phyloP scores from a whole-genome alignment of 805 yeast species.

The Kazachstania bromeliacearum region DNA sequence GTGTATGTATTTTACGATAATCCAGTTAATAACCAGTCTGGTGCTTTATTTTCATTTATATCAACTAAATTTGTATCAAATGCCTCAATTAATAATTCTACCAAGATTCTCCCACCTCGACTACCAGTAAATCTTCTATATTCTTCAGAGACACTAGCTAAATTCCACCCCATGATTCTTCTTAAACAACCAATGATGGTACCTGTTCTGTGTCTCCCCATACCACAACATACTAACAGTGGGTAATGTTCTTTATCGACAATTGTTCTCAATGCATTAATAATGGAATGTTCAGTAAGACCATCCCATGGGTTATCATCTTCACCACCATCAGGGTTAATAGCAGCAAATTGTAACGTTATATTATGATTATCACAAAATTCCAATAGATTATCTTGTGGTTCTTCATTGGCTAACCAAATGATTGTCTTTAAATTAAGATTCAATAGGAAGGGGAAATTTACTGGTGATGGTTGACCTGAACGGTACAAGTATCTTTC shows the following conservation, averaged over 20 bases:
- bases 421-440: constrained; percentile 69
- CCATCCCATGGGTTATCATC: constrained; percentile 94
- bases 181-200: constrained; percentile 92
- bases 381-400: constrained; percentile 75
- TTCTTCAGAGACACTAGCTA: constrained; percentile 88
- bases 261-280: constrained; percentile 68
- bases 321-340: constrained; percentile 62
- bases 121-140: constrained; percentile 90
- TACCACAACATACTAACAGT: constrained; percentile 86
- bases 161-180: constrained; percentile 93
- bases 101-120: constrained; percentile 84
- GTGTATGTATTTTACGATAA: too few relatives aligned
- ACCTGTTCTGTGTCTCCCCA: constrained; percentile 97
- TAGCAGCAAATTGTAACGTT: constrained; percentile 71
- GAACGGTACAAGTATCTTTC: constrained; percentile 78
- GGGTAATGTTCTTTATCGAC: constrained; percentile 72
- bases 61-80: constrained; percentile 27
- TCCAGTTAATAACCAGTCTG: constrained; percentile 27
- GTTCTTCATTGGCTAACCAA: constrained; percentile 95
- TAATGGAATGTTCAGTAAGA: constrained; percentile 70
- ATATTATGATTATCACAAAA: constrained; percentile 69
- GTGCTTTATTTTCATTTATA: constrained; percentile 24
- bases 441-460: constrained; percentile 73
- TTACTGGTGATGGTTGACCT: constrained; percentile 92
- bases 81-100: constrained; percentile 76